Evolutionary conservation across 176 grass and related monocot species (phyloP).

Genomic region (Neostapfia colusana): DNA sequence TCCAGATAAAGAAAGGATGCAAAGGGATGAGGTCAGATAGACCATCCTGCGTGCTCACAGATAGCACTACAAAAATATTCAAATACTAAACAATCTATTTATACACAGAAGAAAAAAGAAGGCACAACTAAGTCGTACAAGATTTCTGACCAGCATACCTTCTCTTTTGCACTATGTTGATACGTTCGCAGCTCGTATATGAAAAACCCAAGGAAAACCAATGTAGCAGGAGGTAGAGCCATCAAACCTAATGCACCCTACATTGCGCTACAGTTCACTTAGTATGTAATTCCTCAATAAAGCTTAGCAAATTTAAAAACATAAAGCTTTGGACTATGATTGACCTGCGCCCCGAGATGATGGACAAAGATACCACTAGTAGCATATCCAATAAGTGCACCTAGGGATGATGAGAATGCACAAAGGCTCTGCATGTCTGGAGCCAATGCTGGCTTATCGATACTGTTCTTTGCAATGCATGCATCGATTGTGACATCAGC

Average conservation of each 20-base stretch:
- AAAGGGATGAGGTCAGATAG: background rate
- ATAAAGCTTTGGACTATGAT: background rate
- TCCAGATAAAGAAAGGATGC: background rate
- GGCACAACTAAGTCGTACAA: slow-evolving; percentile 13
- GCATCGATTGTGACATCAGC: slow-evolving; percentile 88
- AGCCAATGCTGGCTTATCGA: slow-evolving; percentile 71
- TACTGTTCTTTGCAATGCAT: slow-evolving; percentile 91
- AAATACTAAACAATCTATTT: slow-evolving; percentile 2
- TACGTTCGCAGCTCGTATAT: slow-evolving; percentile 65
- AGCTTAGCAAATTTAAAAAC: slow-evolving; percentile 17
- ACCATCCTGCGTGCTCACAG: background rate
- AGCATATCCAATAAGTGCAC: slow-evolving; percentile 74
- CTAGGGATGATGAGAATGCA: slow-evolving; percentile 67
- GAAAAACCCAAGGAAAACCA: slow-evolving; percentile 71
- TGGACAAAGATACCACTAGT: slow-evolving; percentile 80
- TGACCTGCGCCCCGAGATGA: slow-evolving; percentile 72
- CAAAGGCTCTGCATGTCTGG: slow-evolving; percentile 93
- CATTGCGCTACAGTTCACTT: slow-evolving; percentile 5
- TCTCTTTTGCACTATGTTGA: slow-evolving; percentile 56
- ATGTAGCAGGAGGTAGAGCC: slow-evolving; percentile 54
- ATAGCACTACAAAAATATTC: background rate
- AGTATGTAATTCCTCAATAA: background rate
- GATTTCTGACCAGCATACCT: slow-evolving; percentile 49
- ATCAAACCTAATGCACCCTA: slow-evolving; percentile 77
- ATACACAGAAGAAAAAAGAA: background rate